These are phyloP conservation scores for Alternaria sp. DNA, from an alignment of 2,329 filamentous ascomycete species.

Conservation along the genomic window DNA sequence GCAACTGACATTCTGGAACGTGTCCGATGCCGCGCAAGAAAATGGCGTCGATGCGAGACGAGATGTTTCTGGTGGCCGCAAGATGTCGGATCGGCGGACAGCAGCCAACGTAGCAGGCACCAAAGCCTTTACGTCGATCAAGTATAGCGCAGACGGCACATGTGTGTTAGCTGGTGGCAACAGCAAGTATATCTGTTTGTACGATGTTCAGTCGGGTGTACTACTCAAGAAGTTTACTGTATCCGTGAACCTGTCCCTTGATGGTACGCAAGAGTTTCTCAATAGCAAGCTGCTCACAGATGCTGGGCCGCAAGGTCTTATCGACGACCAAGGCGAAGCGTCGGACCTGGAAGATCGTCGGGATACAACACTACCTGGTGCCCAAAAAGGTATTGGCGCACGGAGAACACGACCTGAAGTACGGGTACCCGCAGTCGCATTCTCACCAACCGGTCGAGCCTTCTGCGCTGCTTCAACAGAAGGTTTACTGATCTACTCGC, in stretches of 20 bases:
- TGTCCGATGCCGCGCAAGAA: constrained; percentile 86
- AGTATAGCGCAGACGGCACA: constrained; percentile 90
- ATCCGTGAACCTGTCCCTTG: constrained; percentile 91
- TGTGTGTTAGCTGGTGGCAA: constrained; percentile 91
- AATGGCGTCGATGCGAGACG: constrained; percentile 87
- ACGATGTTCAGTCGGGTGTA: constrained; percentile 91
- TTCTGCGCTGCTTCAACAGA: constrained; percentile 97
- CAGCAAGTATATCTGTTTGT: constrained; percentile 98
- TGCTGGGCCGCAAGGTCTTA: constrained; percentile 81
- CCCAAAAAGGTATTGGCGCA: constrained; percentile 86
- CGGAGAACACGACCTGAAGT: constrained; percentile 82
- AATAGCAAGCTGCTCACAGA: constrained; percentile 93
- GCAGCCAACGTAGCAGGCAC: constrained; percentile 90
- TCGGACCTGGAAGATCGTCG: constrained; percentile 87
- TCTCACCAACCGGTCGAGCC: constrained; percentile 85
- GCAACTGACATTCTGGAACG: constrained; percentile 92
- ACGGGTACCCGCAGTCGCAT: constrained; percentile 82
- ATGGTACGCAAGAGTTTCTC: constrained; percentile 95
- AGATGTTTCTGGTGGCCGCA: constrained; percentile 91
- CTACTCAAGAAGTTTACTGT: constrained; percentile 95
- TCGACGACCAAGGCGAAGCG: constrained; percentile 86
- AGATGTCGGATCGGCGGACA: constrained; percentile 84
- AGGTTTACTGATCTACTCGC: constrained; percentile 89
- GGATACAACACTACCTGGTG: constrained; percentile 81
- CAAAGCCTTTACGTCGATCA: constrained; percentile 87